phyloP scores from a whole-genome alignment of 1,284 basidiomycete species.

The Cystobasidium sp. region DNA sequence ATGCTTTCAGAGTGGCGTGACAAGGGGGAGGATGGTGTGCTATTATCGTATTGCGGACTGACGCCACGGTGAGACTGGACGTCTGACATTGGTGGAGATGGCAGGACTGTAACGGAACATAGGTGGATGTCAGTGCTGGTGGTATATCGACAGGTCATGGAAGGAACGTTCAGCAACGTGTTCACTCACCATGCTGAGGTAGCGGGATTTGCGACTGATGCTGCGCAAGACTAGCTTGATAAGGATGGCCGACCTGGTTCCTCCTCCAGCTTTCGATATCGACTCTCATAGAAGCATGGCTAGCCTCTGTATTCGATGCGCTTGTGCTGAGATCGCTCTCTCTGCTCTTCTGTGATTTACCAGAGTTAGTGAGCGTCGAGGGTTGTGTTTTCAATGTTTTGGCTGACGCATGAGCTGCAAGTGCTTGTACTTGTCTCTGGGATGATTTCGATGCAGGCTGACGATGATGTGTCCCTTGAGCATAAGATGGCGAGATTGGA shows the following conservation, averaged over 20 bases:
- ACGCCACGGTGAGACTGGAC: background rate
- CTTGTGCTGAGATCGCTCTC: background rate
- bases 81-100: constrained; percentile 31
- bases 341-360: constrained; percentile 2
- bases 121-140: background rate
- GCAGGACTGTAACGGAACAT: background rate
- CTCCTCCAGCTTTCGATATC: constrained; percentile 26
- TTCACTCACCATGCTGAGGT: constrained; percentile 5
- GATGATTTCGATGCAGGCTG: background rate
- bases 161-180: too few species aligned
- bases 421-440: too few species aligned
- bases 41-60: background rate
- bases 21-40: background rate
- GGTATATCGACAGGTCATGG: background rate
- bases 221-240: background rate
- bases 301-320: background rate
- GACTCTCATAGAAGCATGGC: background rate
- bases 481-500: background rate
- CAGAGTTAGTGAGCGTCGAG: constrained; percentile 2
- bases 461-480: background rate
- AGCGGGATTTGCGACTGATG: background rate
- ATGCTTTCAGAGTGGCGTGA: background rate
- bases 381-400: background rate
- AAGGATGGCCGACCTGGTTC: background rate
- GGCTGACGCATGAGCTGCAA: too few species aligned